A percentile compares a stretch with the other conserved stretches of the same genome.
Evolutionary conservation across 257 asterid genomes (phyloP).

Genomic region (Solanum infundibuliforme): DNA sequence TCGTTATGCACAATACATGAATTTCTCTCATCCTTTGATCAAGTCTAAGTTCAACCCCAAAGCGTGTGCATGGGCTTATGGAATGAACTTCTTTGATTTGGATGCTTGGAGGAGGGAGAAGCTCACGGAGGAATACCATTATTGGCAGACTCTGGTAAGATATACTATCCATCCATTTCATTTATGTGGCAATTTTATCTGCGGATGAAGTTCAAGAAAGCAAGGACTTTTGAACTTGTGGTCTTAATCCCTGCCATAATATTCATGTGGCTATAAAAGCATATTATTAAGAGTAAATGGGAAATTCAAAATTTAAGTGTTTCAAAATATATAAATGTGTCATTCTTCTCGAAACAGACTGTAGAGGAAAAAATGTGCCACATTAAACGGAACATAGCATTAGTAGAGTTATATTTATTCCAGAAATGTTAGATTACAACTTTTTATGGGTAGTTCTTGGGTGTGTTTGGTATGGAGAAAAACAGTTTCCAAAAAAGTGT

Average conservation of each 20-base stretch:
- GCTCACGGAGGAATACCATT: constrained; percentile 70
- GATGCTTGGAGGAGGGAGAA: constrained; percentile 80
- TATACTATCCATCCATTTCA: background rate
- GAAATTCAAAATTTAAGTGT: background rate
- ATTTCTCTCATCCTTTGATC: constrained; percentile 67
- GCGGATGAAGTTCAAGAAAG: background rate
- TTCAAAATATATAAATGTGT: background rate
- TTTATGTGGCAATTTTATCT: background rate
- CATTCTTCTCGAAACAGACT: background rate
- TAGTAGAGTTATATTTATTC: background rate
- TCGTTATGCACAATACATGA: constrained; percentile 71
- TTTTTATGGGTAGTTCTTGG: background rate
- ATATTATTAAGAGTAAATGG: background rate
- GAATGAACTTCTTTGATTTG: constrained; percentile 77
- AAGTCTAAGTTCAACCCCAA: constrained; percentile 62
- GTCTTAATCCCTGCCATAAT: background rate
- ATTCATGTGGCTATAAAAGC: background rate
- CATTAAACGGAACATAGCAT: background rate
- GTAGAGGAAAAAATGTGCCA: background rate
- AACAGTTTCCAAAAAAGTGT: background rate
- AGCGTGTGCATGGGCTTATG: constrained; percentile 89
- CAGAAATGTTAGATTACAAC: background rate
- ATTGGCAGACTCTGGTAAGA: constrained; percentile 65
- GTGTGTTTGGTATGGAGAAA: background rate
- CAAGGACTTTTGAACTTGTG: background rate